phyloP scores from a whole-genome alignment of 1,139 yeast species.

The Blastobotrys elegans region DNA sequence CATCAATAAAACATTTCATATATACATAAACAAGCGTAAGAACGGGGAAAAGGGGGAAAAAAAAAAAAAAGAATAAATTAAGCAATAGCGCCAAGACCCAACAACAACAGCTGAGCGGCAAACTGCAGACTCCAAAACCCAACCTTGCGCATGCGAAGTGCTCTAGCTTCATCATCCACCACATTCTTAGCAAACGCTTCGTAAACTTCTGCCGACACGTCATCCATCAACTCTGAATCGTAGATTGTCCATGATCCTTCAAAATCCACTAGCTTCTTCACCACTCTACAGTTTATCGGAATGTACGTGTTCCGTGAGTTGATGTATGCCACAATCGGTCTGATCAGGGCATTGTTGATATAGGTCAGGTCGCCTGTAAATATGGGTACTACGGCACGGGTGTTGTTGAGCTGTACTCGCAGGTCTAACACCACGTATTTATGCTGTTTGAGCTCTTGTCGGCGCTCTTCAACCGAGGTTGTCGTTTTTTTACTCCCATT shows the following conservation, averaged over 20 bases:
- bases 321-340: constrained; percentile 94
- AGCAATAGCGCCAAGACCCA: constrained; percentile 68
- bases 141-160: constrained; percentile 69
- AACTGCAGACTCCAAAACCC: constrained; percentile 93
- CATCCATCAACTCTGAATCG: constrained; percentile 88
- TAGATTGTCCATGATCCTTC: constrained; percentile 96
- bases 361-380: constrained; percentile 73
- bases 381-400: constrained; percentile 82
- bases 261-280: constrained; percentile 73
- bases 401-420: constrained; percentile 72
- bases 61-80: constrained; percentile 16
- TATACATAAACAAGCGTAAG: no score
- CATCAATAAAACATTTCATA: no score
- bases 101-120: constrained; percentile 69
- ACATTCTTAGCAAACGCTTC: constrained; percentile 87
- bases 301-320: constrained; percentile 85
- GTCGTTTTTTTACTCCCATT: constrained; percentile 15
- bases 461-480: constrained; percentile 31
- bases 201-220: constrained; percentile 81
- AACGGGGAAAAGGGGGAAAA: not conserved
- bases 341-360: constrained; percentile 80
- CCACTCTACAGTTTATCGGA: constrained; percentile 81
- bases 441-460: constrained; percentile 31
- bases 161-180: constrained; percentile 75
- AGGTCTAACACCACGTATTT: constrained; percentile 73